Base-by-base conservation (phyloP, 2,329 filamentous ascomycete genomes). In the Fonsecaea multimorphosa region DNA sequence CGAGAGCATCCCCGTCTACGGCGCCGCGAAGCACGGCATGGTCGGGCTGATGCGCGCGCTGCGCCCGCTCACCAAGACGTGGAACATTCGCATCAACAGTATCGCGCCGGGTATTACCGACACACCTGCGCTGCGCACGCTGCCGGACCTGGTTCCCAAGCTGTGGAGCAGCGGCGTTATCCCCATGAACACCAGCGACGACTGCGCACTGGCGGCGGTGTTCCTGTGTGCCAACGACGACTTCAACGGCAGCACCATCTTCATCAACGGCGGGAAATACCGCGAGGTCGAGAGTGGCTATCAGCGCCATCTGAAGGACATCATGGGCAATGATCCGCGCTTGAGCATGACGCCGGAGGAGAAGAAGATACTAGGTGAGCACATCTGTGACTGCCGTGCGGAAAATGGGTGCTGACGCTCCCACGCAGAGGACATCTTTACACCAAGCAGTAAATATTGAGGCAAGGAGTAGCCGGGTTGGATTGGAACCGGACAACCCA, bases 21-120 rank as follows among this genome's bases (percentile, higher is more conserved):
- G 44, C 2, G 44, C 22, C 1, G 44, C 44, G 11, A 49, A 49
- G 19, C 44, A 49, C 22, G 44, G 44, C 8, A 49, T 49, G 44
- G 44, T 49, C 22, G 44, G 44, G 2, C 22, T 49, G 19, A 49
- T 49, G 44, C 19, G 44, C n/a, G 44, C 44, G 9, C 44, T 49
- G 44, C 44, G 44, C 3, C 44, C 44, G 11, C 19, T 49, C 1
- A 49, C 44, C 3, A 12, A 5, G 44, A 49, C 44, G 8, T 49
- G 44, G 44, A 56, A 56, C 19, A 56, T 56, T 8, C 53, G 53
- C 9, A 38, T 56, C 53, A 56, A 56, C 32, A 56, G 53, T 31
- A 56, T 56, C 31, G 53, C 53, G 53, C 53, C 53, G 8, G 44
- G 44, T 1, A 49, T 49, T 22, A 49, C 44, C 8, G 44, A 49